Percentiles rank a stretch among this genome's conserved stretches.
Conservation (phyloP, 1,284 basidiomycete species). For the Marasmius tenuissimus region DNA sequence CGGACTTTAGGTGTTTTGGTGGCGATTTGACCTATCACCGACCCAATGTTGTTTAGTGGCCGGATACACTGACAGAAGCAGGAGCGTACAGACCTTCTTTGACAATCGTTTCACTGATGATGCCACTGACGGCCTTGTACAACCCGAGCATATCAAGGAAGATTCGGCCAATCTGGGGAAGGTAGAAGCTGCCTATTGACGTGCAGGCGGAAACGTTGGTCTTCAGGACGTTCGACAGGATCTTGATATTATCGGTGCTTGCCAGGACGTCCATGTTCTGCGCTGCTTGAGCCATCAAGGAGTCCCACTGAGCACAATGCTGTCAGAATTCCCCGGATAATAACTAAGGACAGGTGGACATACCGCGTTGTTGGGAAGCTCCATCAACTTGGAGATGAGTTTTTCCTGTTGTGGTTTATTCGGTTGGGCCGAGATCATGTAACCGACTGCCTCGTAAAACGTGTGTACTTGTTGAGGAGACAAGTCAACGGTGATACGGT, state of each 20-base stretch:
- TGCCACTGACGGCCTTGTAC: slow-evolving; percentile 97
- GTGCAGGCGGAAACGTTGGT: slow-evolving; percentile 98
- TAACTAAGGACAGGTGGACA: slow-evolving; percentile 25
- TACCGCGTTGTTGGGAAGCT: slow-evolving; percentile 94
- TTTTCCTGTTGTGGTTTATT: slow-evolving; percentile 97
- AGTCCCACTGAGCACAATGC: slow-evolving; percentile 78
- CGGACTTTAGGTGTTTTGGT: slow-evolving; percentile 98
- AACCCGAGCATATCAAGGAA: slow-evolving; percentile 99
- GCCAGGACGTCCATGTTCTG: slow-evolving; percentile 92
- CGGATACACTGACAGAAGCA: neutral
- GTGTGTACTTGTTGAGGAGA: slow-evolving; percentile 96
- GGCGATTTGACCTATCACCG: slow-evolving; percentile 74
- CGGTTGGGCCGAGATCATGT: slow-evolving; percentile 99
- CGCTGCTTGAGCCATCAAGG: slow-evolving; percentile 94
- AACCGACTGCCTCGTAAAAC: slow-evolving; percentile 97
- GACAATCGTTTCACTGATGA: slow-evolving; percentile 93
- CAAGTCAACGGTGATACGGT: slow-evolving; percentile 94
- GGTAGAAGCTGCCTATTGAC: slow-evolving; percentile 96
- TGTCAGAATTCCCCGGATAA: slow-evolving; percentile 1
- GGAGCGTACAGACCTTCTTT: slow-evolving; percentile 64
- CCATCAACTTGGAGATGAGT: slow-evolving; percentile 94
- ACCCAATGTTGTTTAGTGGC: no score
- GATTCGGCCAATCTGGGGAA: slow-evolving; percentile 94
- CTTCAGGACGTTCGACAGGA: slow-evolving; percentile 95
- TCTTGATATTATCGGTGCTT: slow-evolving; percentile 95